These are phyloP conservation scores for Penicillium turbatum DNA, from an alignment of 495 filamentous ascomycete genomes.

Conservation along the genomic window DNA sequence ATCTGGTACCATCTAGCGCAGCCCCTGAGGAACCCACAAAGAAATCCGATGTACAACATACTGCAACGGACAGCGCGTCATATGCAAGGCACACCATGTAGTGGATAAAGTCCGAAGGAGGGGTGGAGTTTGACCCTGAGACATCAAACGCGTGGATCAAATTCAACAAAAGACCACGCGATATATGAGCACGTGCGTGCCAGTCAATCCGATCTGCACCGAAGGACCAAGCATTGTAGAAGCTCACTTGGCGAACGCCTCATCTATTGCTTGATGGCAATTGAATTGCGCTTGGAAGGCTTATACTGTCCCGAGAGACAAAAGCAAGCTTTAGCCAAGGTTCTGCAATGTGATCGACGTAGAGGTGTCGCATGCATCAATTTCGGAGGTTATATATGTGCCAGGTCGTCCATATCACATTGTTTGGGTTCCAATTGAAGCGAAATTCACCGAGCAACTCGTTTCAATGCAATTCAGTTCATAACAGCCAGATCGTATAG, in stretches of 20 bases:
- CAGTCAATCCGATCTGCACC: neutral
- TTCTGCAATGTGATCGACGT: neutral
- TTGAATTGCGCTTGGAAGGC: neutral
- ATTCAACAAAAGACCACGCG: neutral
- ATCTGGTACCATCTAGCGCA: no score
- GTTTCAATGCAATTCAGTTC: neutral
- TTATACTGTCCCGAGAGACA: neutral
- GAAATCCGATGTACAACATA: no score
- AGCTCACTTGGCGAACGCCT: slow-evolving; percentile 15
- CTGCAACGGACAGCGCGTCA: no score
- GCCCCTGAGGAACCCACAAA: no score
- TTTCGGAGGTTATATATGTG: neutral
- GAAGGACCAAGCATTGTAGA: slow-evolving; percentile 7
- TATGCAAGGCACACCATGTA: no score
- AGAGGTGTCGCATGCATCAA: neutral
- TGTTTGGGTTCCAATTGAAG: neutral
- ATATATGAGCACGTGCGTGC: slow-evolving; percentile 3
- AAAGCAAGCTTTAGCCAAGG: slow-evolving; percentile 13
- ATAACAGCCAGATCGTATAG: no score
- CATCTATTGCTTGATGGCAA: neutral
- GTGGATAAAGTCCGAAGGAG: neutral
- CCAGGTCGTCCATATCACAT: neutral
- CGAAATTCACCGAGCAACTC: neutral
- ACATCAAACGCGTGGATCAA: neutral
- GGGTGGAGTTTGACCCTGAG: neutral